Percentiles rank a stretch among this genome's conserved stretches.
phyloP scores from a whole-genome alignment of 768 basidiomycete species.

The Lepiota brunneoincarnata region DNA sequence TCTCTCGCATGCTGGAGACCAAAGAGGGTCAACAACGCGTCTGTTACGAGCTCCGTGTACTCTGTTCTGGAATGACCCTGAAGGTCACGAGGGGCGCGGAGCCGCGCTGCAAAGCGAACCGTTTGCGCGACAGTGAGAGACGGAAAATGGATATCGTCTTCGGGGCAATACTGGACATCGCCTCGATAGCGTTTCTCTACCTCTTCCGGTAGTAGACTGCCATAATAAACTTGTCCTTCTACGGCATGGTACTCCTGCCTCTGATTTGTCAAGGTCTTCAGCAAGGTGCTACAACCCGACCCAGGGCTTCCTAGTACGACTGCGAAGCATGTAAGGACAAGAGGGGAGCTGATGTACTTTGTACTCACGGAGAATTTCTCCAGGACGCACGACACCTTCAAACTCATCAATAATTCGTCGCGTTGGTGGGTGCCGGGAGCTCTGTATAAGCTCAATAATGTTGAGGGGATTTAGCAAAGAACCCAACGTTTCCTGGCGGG shows the following conservation, averaged over 20 bases:
- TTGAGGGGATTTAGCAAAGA: slow-evolving; percentile 47
- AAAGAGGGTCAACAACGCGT: slow-evolving; percentile 64
- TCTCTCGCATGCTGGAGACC: slow-evolving; percentile 71
- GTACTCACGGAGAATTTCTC: slow-evolving; percentile 75
- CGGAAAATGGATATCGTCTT: slow-evolving; percentile 84
- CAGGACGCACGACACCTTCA: slow-evolving; percentile 62
- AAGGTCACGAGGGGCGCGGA: slow-evolving; percentile 61
- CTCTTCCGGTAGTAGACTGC: slow-evolving; percentile 65
- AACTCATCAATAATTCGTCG: slow-evolving; percentile 63
- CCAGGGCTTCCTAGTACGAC: slow-evolving; percentile 86
- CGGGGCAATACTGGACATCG: no score
- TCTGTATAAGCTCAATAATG: slow-evolving; percentile 40
- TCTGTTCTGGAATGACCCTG: slow-evolving; percentile 39
- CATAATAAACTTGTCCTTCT: slow-evolving; percentile 72
- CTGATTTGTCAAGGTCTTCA: slow-evolving; percentile 79
- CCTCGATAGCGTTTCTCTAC: slow-evolving; percentile 60
- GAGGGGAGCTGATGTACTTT: slow-evolving; percentile 33
- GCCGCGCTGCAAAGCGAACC: slow-evolving; percentile 63
- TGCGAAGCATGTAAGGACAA: slow-evolving; percentile 20
- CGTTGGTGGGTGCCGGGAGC: slow-evolving; percentile 55
- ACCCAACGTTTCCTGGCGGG: slow-evolving; percentile 48
- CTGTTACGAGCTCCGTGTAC: slow-evolving; percentile 42
- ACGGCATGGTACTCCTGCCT: slow-evolving; percentile 66
- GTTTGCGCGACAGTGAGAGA: slow-evolving; percentile 81
- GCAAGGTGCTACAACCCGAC: slow-evolving; percentile 80